Evolutionary conservation across 2,329 filamentous ascomycete genomes (phyloP), one percentile per base, ranked within the genome.

Genomic region (Cercospora zeina): DNA sequence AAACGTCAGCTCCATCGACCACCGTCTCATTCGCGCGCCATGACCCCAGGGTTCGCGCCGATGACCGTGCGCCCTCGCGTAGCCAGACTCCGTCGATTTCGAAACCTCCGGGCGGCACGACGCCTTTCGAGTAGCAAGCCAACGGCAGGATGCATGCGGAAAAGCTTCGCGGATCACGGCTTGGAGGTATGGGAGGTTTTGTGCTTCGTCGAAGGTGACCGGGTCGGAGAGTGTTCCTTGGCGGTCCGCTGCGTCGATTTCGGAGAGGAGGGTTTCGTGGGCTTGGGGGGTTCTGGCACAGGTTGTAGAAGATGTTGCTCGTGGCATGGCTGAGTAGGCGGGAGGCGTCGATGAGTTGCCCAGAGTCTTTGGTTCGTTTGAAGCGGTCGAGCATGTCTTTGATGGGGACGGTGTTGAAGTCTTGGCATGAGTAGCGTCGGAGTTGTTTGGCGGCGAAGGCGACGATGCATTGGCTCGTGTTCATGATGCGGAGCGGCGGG

Each of bases 271-370:
- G 45, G 66, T 72, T 2, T 63, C 54, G 61, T 73, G 72, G 47
- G 65, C 68, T 7, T 66, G 39, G 0, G 2, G 72, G 71, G 55
- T 76, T 73, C 58, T 73, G 73, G n/a, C 73, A 64, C 21, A 78
- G 69, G 59, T 74, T 72, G 68, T 77, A 78, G 54, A 78, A 69
- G 56, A 80, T 76, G 78, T 71, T 85, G 84, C 53, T 5, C 64
- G 47, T 50, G 47, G 47, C 61, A 57, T 68, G 65, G 8, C 58
- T 66, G 11, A 69, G 64, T 54, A 70, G 59, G 27, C 33, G 16
- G 58, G 57, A 58, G 24, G 68, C 62, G 47, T 62, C 62, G 62
- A 70, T 69, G 10, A 69, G 58, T 54, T 66, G 59, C 37, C 68
- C 65, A 13, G 66, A 67, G 47, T 70, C 67, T 27, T 65, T 67